Evolutionary conservation across 2,329 filamentous ascomycete genomes (phyloP).

Genomic region (Pseudocercospora crystallina): DNA sequence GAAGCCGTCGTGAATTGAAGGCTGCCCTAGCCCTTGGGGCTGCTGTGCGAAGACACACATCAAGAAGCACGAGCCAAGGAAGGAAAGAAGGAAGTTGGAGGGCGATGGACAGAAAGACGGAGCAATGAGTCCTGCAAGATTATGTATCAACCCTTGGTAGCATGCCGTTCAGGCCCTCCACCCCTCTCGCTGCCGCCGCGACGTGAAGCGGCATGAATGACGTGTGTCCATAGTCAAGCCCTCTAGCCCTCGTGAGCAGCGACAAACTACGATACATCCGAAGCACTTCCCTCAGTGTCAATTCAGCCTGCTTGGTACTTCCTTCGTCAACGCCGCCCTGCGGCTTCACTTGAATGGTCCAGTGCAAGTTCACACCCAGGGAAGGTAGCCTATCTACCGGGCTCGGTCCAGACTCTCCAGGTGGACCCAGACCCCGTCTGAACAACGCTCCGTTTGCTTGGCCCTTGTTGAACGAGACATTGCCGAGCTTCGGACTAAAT

Average conservation of each 20-base stretch:
- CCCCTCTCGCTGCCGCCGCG: slow-evolving; percentile 67
- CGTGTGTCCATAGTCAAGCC: slow-evolving; percentile 56
- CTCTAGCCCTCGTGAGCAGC: slow-evolving; percentile 66
- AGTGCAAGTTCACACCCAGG: slow-evolving; percentile 46
- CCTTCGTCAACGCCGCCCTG: slow-evolving; percentile 38
- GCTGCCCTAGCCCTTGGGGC: too few relatives aligned
- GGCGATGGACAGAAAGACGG: too few relatives aligned
- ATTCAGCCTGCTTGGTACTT: slow-evolving; percentile 50
- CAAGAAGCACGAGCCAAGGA: too few relatives aligned
- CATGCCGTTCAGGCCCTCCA: slow-evolving; percentile 55
- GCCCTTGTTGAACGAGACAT: slow-evolving; percentile 37
- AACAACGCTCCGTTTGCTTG: slow-evolving; percentile 46
- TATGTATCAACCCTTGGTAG: not conserved
- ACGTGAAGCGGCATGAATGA: slow-evolving; percentile 75
- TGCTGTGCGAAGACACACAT: too few relatives aligned
- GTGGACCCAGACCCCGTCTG: slow-evolving; percentile 36
- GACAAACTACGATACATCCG: slow-evolving; percentile 67
- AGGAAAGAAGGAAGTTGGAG: too few relatives aligned
- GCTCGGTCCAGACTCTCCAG: not conserved
- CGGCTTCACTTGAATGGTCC: slow-evolving; percentile 44
- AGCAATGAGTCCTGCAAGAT: too few relatives aligned
- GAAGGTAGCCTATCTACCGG: slow-evolving; percentile 23
- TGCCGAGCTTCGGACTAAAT: slow-evolving; percentile 44
- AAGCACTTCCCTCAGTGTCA: slow-evolving; percentile 68
- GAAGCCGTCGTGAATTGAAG: too few relatives aligned